Percentiles rank a stretch among this genome's conserved stretches.
phyloP scores from a whole-genome alignment of 805 yeast genomes.

The Wickerhamiella bombiphila region DNA sequence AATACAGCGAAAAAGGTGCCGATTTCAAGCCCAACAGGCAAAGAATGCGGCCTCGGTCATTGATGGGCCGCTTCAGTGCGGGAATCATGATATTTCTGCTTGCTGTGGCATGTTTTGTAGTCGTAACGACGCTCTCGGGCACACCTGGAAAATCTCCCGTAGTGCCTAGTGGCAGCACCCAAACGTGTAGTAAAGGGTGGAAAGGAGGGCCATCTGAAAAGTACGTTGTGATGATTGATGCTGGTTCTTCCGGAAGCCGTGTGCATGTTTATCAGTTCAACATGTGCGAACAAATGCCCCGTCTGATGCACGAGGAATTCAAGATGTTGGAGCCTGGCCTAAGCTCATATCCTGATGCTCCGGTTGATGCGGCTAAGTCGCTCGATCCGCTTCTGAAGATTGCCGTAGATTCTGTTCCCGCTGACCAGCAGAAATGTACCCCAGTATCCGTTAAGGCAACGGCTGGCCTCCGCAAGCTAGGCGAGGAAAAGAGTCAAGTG shows the following conservation, averaged over 20 bases:
- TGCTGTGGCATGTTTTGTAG: too few relatives aligned
- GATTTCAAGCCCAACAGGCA: too few relatives aligned
- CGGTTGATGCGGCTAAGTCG: conserved; percentile 77
- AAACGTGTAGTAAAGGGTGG: conserved; percentile 23
- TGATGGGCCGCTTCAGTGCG: too few relatives aligned
- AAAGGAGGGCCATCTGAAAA: conserved; percentile 33
- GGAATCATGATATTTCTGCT: too few relatives aligned
- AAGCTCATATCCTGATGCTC: conserved; percentile 58
- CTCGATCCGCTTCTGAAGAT: conserved; percentile 65
- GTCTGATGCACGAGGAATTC: conserved; percentile 62
- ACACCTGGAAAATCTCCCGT: too few relatives aligned
- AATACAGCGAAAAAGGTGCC: too few relatives aligned
- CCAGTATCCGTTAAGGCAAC: conserved; percentile 97
- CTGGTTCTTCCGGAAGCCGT: conserved; percentile 95
- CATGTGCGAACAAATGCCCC: conserved; percentile 74
- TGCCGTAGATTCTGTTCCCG: conserved; percentile 70
- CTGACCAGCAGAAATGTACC: conserved; percentile 56
- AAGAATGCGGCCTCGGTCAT: too few relatives aligned
- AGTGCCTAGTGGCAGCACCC: too few relatives aligned
- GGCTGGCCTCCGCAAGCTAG: conserved; percentile 84
- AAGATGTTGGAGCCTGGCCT: conserved; percentile 87
- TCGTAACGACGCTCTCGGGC: too few relatives aligned
- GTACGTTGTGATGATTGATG: conserved; percentile 89
- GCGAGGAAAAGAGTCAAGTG: conserved; percentile 53
- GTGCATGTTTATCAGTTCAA: conserved; percentile 88